phyloP scores from a whole-genome alignment of 139 green algal species.

The Desmodesmus armatus region DNA sequence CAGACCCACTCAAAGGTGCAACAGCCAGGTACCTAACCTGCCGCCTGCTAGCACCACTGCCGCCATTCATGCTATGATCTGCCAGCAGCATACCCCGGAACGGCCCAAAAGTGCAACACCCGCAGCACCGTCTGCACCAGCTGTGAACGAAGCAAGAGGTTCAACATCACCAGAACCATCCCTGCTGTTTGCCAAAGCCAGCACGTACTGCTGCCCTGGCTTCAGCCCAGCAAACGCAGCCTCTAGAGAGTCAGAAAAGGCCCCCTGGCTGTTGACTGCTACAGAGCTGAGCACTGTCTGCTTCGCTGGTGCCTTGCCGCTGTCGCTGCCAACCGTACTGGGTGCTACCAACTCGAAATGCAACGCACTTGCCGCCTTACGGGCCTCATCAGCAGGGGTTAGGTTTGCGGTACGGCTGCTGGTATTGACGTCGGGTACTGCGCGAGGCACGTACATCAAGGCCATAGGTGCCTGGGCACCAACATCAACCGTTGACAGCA shows the following conservation, averaged over 20 bases:
- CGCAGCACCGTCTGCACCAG: not conserved
- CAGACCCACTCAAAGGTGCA: not conserved
- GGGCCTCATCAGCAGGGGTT: not conserved
- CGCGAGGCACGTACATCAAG: slow-evolving; percentile 16
- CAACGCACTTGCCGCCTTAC: not conserved
- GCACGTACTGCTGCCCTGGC: slow-evolving; percentile 21
- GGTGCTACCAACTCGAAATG: not conserved
- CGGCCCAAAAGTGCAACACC: not conserved
- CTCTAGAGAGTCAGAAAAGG: slow-evolving; percentile 15
- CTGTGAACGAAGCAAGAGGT: not conserved
- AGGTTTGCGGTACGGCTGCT: not conserved
- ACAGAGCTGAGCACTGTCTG: not conserved
- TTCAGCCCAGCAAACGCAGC: not conserved
- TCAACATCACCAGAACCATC: slow-evolving; percentile 4
- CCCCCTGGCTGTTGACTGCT: slow-evolving; percentile 8
- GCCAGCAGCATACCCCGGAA: not conserved
- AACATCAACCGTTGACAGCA: not conserved
- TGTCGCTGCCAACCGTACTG: not conserved
- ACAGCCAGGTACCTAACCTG: not conserved
- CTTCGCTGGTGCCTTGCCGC: not conserved
- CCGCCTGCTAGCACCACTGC: not conserved
- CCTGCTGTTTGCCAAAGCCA: not conserved
- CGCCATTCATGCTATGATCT: not conserved
- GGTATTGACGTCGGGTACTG: not conserved
- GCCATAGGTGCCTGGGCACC: slow-evolving; percentile 30